Percentiles rank a stretch among this genome's conserved stretches.
Conservation (phyloP, 2,329 filamentous ascomycete species). For the Ceratocystis variospora region DNA sequence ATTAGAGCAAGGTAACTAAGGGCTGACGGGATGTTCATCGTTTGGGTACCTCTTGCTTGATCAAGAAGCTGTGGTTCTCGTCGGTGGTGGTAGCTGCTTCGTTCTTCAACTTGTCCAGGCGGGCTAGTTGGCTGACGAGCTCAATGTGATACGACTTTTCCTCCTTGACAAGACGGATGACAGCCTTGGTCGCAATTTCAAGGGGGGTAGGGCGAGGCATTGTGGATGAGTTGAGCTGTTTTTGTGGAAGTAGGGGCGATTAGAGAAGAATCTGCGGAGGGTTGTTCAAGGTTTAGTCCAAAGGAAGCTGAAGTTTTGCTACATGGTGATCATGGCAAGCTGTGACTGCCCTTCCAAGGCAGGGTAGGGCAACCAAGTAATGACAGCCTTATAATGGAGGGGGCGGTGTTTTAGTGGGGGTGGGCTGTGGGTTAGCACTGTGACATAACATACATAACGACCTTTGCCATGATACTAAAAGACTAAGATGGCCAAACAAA, state of each 20-base stretch:
- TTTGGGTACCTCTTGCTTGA: constrained; percentile 68
- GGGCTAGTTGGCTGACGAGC: constrained; percentile 56
- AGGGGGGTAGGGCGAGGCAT: constrained; percentile 72
- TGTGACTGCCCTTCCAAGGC: too few species aligned
- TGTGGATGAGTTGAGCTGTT: constrained; percentile 19
- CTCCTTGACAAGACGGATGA: constrained; percentile 80
- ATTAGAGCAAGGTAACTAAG: not conserved
- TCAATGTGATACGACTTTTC: constrained; percentile 84
- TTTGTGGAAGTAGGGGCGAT: not conserved
- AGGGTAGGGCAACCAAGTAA: not conserved
- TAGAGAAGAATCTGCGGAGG: not conserved
- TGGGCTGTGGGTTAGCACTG: not conserved
- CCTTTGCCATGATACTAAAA: too few species aligned
- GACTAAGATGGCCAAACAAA: too few species aligned
- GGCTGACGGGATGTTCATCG: not conserved
- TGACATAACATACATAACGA: not conserved
- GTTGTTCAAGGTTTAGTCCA: too few species aligned
- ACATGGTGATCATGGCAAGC: too few species aligned
- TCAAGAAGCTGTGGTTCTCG: constrained; percentile 60
- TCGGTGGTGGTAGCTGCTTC: constrained; percentile 37
- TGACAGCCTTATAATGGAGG: not conserved
- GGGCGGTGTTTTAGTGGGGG: not conserved
- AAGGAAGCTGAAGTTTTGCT: not conserved
- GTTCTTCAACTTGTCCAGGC: constrained; percentile 46
- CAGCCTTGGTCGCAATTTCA: constrained; percentile 62